phyloP scores from a whole-genome alignment of 2,329 filamentous ascomycete genomes.

The Colletotrichum costaricense region DNA sequence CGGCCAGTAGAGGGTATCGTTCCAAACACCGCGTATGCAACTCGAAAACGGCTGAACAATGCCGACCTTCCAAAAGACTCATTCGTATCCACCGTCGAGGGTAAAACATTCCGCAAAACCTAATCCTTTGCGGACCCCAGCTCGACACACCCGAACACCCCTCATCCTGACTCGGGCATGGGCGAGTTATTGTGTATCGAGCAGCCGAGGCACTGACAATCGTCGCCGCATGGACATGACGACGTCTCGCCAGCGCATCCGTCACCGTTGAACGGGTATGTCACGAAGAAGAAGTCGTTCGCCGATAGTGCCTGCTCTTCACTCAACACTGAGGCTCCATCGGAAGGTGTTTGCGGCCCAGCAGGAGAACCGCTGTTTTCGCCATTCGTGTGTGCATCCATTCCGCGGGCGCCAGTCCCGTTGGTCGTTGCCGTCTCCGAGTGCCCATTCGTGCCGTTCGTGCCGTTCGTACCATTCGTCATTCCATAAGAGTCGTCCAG shows the following conservation, averaged over 20 bases:
- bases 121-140: background rate
- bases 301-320: slow-evolving; percentile 65
- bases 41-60: slow-evolving; percentile 1
- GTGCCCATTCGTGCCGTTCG: slow-evolving; percentile 36
- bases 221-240: slow-evolving; percentile 68
- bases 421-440: slow-evolving; percentile 12
- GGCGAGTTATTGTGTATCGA: slow-evolving; percentile 58
- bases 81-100: background rate
- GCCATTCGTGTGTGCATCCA: slow-evolving; percentile 15
- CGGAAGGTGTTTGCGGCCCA: slow-evolving; percentile 59
- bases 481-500: slow-evolving; percentile 46
- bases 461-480: slow-evolving; percentile 39
- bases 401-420: slow-evolving; percentile 12
- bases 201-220: slow-evolving; percentile 69
- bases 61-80: slow-evolving; percentile 8
- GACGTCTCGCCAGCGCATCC: slow-evolving; percentile 60
- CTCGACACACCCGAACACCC: background rate
- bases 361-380: slow-evolving; percentile 45
- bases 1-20: slow-evolving; percentile 28
- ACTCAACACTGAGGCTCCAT: slow-evolving; percentile 54
- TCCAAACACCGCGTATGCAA: slow-evolving; percentile 23
- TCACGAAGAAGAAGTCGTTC: slow-evolving; percentile 70
- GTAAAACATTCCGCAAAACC: background rate
- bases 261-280: slow-evolving; percentile 59
- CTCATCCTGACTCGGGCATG: slow-evolving; percentile 13